Percentiles rank a stretch among this genome's conserved stretches.
These are phyloP conservation scores for Musa itinerans DNA, from an alignment of 176 grass and related monocot genomes.

Conservation along the genomic window DNA sequence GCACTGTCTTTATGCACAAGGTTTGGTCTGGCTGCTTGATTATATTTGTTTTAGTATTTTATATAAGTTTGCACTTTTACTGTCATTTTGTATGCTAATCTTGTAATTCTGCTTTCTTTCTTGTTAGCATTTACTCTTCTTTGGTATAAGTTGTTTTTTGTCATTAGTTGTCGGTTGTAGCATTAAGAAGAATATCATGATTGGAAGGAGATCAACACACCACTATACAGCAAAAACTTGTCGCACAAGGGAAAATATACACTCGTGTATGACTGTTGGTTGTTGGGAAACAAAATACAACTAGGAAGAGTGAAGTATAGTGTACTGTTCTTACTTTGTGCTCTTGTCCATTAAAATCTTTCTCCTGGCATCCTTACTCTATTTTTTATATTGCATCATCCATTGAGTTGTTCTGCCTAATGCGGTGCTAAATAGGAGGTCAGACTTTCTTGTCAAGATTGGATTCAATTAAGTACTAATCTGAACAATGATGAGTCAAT, in stretches of 20 bases:
- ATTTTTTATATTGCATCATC: too few species aligned
- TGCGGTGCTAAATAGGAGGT: too few species aligned
- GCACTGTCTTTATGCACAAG: conserved; percentile 68
- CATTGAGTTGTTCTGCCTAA: too few species aligned
- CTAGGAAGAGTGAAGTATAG: too few species aligned
- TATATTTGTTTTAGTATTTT: neutral
- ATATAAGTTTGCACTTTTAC: neutral
- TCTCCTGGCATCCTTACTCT: too few species aligned
- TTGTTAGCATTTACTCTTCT: neutral
- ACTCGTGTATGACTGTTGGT: too few species aligned
- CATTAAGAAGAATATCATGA: neutral
- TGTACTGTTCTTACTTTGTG: too few species aligned
- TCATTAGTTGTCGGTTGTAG: neutral
- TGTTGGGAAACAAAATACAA: too few species aligned
- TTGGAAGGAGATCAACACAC: neutral
- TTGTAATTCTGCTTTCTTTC: neutral
- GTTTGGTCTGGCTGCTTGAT: conserved; percentile 26
- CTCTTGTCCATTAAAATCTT: too few species aligned
- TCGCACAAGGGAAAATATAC: neutral
- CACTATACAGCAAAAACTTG: neutral
- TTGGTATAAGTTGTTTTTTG: neutral
- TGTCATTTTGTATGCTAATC: neutral
- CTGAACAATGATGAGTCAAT: too few species aligned
- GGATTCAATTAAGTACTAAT: too few species aligned
- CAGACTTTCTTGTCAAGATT: too few species aligned